Base-by-base conservation (phyloP, 768 basidiomycete species). In the Naganishia kalamii region DNA sequence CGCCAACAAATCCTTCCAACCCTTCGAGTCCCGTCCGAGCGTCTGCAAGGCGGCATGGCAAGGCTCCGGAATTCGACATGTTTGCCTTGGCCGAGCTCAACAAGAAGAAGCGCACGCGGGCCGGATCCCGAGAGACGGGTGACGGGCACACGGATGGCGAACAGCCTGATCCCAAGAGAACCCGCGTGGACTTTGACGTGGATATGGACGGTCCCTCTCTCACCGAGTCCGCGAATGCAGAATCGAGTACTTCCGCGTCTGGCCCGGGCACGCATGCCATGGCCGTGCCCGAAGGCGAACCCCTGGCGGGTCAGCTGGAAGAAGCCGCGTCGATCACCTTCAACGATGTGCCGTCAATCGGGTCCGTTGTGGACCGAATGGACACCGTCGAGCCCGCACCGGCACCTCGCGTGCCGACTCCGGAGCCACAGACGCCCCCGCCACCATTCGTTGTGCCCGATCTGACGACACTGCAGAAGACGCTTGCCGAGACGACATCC, bases 11-110 rank as follows among this genome's bases (percentile, higher is more conserved):
- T n/a, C n/a, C n/a, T n/a, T n/a, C n/a, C n/a, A 41, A 57, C 37
- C 44, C 19, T n/a, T 25, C 69, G 10, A 60, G 35, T 15, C 85
- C 83, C n/a, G 81, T 83, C 1, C 80, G 89, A 65, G 81, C 88
- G 68, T 90, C 88, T 69, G 85, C 87, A 1, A 82, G 90, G 44
- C 81, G 85, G 62, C 89, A 85, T 72, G 90, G 90, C 1, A 83
- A 84, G 63, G 80, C 84, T 62, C 87, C 85, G 3, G 89, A 92
- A 72, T 78, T 88, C 37, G 70, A 81, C 6, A 87, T 89, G 63
- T 88, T 87, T 2, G 90, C 90, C 71, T 87, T 87, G 17, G 82
- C 85, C 29, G 82, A 84, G 70, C 80, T 92, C 7, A 80, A 83
- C 65, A 79, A 89, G 71, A 90, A 90, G 81, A 71, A 71, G 62